These are phyloP conservation scores for Phenoliferia sp. DNA, from an alignment of 1,284 basidiomycete genomes.

Conservation along the genomic window DNA sequence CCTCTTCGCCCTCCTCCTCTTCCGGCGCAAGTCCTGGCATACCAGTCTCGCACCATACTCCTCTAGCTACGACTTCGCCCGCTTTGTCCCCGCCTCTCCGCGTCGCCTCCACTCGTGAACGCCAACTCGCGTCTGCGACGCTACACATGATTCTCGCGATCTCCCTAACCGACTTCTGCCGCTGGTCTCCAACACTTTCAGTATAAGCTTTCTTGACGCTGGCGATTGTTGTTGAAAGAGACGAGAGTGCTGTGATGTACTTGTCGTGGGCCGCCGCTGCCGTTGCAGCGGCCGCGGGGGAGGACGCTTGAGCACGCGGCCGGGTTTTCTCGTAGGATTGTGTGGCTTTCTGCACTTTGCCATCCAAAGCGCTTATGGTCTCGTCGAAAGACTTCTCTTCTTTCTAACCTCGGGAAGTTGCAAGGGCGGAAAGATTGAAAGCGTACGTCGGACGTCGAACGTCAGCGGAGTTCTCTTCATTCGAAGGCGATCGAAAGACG, in stretches of 20 bases:
- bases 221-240: slow-evolving; percentile 8
- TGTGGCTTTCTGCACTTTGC: slow-evolving; percentile 20
- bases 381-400: slow-evolving; percentile 27
- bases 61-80: slow-evolving; percentile 13
- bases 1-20: neutral
- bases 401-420: slow-evolving; percentile 5
- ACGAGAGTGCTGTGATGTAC: slow-evolving; percentile 16
- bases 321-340: slow-evolving; percentile 11
- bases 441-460: too few species aligned
- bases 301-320: neutral
- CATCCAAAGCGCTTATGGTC: slow-evolving; percentile 12
- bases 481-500: neutral
- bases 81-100: slow-evolving; percentile 12
- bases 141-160: slow-evolving; percentile 5
- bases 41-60: slow-evolving; percentile 10
- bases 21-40: slow-evolving; percentile 1
- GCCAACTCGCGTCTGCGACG: slow-evolving; percentile 19
- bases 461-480: too few species aligned
- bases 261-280: neutral
- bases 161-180: slow-evolving; percentile 8
- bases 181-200: slow-evolving; percentile 3
- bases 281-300: neutral
- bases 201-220: slow-evolving; percentile 4
- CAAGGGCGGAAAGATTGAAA: too few species aligned
- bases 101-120: slow-evolving; percentile 9